Evolutionary conservation across 345 rosid species (phyloP).

Genomic region (Eucalyptus pauciflora): DNA sequence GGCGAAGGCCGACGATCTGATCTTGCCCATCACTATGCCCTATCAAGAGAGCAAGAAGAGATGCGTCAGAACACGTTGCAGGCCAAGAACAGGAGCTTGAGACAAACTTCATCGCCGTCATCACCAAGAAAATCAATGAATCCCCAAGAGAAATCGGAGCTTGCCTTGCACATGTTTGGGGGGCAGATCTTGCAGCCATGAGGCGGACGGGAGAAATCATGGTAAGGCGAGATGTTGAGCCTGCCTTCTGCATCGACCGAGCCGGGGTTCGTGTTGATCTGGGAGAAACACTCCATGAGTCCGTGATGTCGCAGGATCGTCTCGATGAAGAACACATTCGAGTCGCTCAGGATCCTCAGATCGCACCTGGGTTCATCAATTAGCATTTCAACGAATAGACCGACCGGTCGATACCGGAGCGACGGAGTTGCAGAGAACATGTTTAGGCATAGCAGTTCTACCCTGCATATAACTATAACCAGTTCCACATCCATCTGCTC

Average conservation of each 20-base stretch:
- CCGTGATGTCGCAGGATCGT: slow-evolving; percentile 54
- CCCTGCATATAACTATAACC: not conserved
- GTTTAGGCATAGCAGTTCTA: not conserved
- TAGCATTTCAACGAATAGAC: not conserved
- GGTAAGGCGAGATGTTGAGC: slow-evolving; percentile 54
- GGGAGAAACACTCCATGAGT: slow-evolving; percentile 46
- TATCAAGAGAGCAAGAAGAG: not conserved
- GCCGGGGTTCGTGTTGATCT: slow-evolving; percentile 67
- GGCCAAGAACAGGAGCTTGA: not conserved
- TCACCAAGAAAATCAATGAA: not conserved
- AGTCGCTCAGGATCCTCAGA: slow-evolving; percentile 72
- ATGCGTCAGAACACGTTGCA: not conserved
- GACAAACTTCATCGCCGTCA: not conserved
- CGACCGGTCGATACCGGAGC: not conserved
- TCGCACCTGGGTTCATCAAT: slow-evolving; percentile 40
- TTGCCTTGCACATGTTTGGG: slow-evolving; percentile 94
- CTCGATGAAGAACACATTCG: slow-evolving; percentile 76
- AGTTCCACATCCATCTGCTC: not conserved
- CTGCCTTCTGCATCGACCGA: slow-evolving; percentile 41
- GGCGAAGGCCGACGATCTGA: slow-evolving; percentile 33
- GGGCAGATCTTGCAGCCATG: slow-evolving; percentile 78
- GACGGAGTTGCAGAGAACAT: not conserved
- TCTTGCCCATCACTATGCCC: slow-evolving; percentile 56
- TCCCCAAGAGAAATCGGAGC: not conserved
- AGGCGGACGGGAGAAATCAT: slow-evolving; percentile 34